Conservation (phyloP, 768 basidiomycete species). For the Pulveroboletus ravenelii region DNA sequence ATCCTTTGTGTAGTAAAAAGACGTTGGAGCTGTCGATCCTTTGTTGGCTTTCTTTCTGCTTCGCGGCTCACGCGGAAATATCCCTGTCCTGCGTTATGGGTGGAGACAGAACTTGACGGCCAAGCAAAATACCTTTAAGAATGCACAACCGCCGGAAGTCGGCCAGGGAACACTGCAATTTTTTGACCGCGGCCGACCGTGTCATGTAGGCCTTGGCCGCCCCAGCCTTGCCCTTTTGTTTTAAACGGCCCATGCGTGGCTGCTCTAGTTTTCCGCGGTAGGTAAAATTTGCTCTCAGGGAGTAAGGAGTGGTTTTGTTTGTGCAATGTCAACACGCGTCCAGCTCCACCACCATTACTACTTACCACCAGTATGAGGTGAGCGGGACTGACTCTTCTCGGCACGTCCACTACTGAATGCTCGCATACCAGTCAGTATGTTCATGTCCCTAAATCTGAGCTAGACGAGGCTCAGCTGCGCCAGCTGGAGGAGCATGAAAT, state of each 20-base stretch:
- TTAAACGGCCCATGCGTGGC: slow-evolving; percentile 66
- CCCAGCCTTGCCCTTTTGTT: slow-evolving; percentile 83
- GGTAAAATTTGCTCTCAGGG: neutral
- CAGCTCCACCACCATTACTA: slow-evolving; percentile 4
- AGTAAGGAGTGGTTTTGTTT: slow-evolving; percentile 20
- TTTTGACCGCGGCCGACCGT: slow-evolving; percentile 86
- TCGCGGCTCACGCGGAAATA: slow-evolving; percentile 94
- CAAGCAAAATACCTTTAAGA: slow-evolving; percentile 70
- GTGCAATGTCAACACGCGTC: slow-evolving; percentile 26
- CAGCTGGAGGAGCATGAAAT: slow-evolving; percentile 98
- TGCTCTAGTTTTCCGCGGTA: neutral
- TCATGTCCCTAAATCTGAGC: slow-evolving; percentile 93
- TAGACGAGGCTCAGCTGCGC: slow-evolving; percentile 94
- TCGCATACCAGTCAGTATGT: slow-evolving; percentile 77
- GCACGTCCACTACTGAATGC: slow-evolving; percentile 6
- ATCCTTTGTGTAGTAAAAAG: slow-evolving; percentile 98
- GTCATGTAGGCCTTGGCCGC: slow-evolving; percentile 91
- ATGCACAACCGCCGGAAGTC: slow-evolving; percentile 98
- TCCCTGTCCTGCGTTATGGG: slow-evolving; percentile 50
- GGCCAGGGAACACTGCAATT: slow-evolving; percentile 92
- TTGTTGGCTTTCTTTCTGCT: slow-evolving; percentile 93
- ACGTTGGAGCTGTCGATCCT: slow-evolving; percentile 93
- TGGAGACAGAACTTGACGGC: neutral
- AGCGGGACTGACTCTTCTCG: slow-evolving; percentile 5
- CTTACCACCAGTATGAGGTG: slow-evolving; percentile 31